Evolutionary conservation across 768 basidiomycete genomes (phyloP).

Genomic region (Boletales sp.): DNA sequence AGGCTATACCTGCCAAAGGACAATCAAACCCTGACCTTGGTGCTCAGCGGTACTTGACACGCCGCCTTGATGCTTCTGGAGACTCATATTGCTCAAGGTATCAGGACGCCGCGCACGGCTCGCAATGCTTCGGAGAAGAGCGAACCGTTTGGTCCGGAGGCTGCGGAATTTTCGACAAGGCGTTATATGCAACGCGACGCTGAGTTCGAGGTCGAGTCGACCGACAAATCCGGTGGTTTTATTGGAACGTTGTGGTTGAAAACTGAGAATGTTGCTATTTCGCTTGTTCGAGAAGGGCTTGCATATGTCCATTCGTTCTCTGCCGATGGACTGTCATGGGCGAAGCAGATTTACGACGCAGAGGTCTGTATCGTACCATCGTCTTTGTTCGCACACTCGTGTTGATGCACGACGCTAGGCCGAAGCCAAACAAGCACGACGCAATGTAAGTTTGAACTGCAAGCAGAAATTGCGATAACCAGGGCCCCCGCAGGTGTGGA

Average conservation of each 20-base stretch:
- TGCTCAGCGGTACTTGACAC: conserved; percentile 65
- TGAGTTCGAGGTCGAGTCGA: conserved; percentile 85
- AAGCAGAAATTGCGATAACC: neutral
- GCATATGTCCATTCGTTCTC: conserved; percentile 88
- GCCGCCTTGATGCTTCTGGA: neutral
- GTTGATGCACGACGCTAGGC: conserved; percentile 39
- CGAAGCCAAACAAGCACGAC: conserved; percentile 76
- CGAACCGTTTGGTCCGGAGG: conserved; percentile 85
- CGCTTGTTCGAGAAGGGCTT: conserved; percentile 82
- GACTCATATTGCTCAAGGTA: conserved; percentile 47
- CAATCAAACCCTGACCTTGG: conserved; percentile 89
- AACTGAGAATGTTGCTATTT: conserved; percentile 79
- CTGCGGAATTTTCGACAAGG: conserved; percentile 72
- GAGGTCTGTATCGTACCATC: conserved; percentile 50
- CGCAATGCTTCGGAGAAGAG: conserved; percentile 78
- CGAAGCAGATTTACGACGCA: conserved; percentile 74
- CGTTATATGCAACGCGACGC: conserved; percentile 93
- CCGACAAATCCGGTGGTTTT: conserved; percentile 95
- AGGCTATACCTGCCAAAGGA: conserved; percentile 87
- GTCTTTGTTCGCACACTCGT: conserved; percentile 1
- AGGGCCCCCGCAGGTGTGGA: conserved; percentile 66
- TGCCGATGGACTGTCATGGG: conserved; percentile 78
- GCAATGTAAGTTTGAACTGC: conserved; percentile 56
- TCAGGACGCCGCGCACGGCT: conserved; percentile 86
- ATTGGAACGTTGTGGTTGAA: conserved; percentile 86